Percentiles rank a stretch among this genome's conserved stretches.
phyloP scores from a whole-genome alignment of 139 green algal species.

The Tetratostichococcus sp. region DNA sequence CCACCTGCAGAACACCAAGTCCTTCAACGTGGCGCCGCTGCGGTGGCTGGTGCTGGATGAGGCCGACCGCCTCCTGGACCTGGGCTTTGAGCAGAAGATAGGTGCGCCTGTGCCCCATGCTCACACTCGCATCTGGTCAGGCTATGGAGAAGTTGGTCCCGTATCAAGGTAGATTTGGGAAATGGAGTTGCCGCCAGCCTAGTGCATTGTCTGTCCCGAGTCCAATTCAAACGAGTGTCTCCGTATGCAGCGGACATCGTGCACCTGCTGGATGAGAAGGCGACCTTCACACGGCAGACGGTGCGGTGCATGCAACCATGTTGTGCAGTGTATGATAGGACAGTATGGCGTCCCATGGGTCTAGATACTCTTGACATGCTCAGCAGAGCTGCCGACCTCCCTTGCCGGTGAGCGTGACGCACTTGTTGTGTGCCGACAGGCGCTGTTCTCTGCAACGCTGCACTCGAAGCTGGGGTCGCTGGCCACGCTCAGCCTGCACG shows the following conservation, averaged over 20 bases:
- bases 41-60: constrained; percentile 92
- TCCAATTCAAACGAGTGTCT: no score
- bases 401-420: no score
- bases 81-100: constrained; percentile 90
- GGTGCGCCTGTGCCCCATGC: constrained; percentile 35
- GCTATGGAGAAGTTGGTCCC: no score
- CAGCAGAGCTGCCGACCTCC: no score
- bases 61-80: constrained; percentile 84
- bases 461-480: constrained; percentile 62
- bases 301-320: not conserved
- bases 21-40: constrained; percentile 57
- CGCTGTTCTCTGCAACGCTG: constrained; percentile 89
- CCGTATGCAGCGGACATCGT: constrained; percentile 20
- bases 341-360: no score
- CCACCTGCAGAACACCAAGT: constrained; percentile 81
- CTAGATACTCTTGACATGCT: no score
- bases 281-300: not conserved
- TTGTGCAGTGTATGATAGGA: no score
- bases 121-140: no score
- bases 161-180: no score
- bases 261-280: constrained; percentile 27
- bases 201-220: no score
- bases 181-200: no score
- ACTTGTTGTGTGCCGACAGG: constrained; percentile 1
- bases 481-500: constrained; percentile 51